phyloP scores from a whole-genome alignment of 208 protist species.

The Leishmania tarentolae region DNA sequence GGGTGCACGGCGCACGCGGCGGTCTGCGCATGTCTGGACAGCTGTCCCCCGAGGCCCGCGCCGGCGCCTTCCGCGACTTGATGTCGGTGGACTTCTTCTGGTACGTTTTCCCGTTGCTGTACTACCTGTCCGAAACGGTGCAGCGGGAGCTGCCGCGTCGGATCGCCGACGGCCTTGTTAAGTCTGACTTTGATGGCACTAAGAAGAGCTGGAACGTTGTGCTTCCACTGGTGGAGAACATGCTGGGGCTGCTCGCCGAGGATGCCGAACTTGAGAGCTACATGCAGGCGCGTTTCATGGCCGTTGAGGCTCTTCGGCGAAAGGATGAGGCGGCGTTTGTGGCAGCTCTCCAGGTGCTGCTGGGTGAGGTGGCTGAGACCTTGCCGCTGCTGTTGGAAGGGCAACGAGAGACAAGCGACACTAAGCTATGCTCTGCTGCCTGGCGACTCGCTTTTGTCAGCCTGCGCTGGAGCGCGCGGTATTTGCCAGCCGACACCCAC shows the following conservation, averaged over 20 bases:
- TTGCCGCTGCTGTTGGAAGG: conserved; percentile 69
- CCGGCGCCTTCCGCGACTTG: conserved; percentile 41
- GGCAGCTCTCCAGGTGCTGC: conserved; percentile 13
- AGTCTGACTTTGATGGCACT: conserved; percentile 52
- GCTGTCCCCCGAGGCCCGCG: conserved; percentile 22
- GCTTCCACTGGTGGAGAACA: conserved; percentile 57
- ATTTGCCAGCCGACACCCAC: conserved; percentile 18
- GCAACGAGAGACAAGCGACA: conserved; percentile 30
- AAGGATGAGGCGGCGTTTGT: conserved; percentile 29
- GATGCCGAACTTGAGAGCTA: conserved; percentile 52
- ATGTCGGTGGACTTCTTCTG: conserved; percentile 79
- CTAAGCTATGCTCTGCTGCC: conserved; percentile 55
- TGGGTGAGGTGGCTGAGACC: conserved; percentile 41
- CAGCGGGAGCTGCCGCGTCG: conserved; percentile 54
- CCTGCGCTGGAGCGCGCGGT: conserved; percentile 40
- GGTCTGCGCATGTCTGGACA: conserved; percentile 9
- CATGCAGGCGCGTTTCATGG: conserved; percentile 39
- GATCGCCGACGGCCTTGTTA: conserved; percentile 69
- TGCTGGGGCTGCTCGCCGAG: conserved; percentile 61
- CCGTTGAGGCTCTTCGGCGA: conserved; percentile 30
- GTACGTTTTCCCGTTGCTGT: conserved; percentile 73
- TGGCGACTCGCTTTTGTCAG: conserved; percentile 69
- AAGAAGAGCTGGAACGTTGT: conserved; percentile 59
- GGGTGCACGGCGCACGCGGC: conserved; percentile 17
- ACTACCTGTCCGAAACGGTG: conserved; percentile 70